Conservation (phyloP, 768 basidiomycete genomes). For the Mycena vitilis region DNA sequence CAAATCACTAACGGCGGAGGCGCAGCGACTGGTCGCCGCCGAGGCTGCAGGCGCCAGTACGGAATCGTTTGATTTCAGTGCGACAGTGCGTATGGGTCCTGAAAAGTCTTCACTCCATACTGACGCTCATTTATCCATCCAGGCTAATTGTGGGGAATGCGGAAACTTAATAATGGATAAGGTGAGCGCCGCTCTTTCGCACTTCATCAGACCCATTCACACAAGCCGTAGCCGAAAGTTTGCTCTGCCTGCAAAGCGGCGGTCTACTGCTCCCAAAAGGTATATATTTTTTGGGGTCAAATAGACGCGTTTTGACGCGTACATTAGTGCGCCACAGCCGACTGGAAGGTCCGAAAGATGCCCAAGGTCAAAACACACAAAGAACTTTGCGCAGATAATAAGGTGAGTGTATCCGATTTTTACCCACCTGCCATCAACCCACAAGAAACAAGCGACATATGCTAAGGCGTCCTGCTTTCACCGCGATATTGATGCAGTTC, state of each 20-base stretch:
- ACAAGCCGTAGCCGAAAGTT: conserved; percentile 9
- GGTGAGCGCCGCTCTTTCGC: no score
- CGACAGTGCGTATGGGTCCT: conserved; percentile 9
- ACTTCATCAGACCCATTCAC: no score
- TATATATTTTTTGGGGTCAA: neutral
- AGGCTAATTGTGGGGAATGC: conserved; percentile 17
- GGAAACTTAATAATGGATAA: neutral
- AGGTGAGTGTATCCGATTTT: conserved; percentile 37
- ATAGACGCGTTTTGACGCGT: neutral
- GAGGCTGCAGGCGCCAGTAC: conserved; percentile 16
- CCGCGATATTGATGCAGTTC: conserved; percentile 49
- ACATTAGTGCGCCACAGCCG: conserved; percentile 30
- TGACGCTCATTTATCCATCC: neutral
- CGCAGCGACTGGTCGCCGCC: conserved; percentile 8
- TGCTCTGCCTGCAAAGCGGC: conserved; percentile 41
- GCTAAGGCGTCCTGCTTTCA: conserved; percentile 44
- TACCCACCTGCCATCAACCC: no score
- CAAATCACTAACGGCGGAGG: conserved; percentile 7
- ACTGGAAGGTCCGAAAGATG: conserved; percentile 48
- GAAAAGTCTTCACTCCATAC: no score
- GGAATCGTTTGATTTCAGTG: conserved; percentile 20
- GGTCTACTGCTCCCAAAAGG: conserved; percentile 40
- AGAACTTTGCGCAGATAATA: conserved; percentile 48
- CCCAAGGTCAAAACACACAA: conserved; percentile 42
- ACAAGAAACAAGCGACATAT: conserved; percentile 29